These are phyloP conservation scores for Phlebiopsis flavidoalba DNA, from an alignment of 768 basidiomycete genomes.

Conservation along the genomic window DNA sequence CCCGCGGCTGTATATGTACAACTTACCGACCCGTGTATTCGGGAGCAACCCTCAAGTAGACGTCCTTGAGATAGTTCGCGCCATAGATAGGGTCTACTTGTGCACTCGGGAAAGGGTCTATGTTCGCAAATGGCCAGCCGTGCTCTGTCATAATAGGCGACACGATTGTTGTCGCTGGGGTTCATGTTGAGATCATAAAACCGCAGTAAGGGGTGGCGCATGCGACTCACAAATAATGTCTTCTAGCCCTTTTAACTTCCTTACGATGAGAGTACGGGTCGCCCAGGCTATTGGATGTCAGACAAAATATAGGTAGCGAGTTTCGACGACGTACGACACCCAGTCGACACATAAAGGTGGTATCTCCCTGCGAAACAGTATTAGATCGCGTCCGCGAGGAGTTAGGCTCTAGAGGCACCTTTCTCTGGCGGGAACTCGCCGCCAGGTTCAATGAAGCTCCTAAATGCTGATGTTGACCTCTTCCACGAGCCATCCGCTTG, in stretches of 20 bases:
- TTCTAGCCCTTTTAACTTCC: conserved; percentile 90
- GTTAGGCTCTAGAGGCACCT: conserved; percentile 35
- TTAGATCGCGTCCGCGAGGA: background rate
- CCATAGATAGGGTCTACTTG: conserved; percentile 72
- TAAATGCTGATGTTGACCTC: conserved; percentile 46
- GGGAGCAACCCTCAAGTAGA: conserved; percentile 76
- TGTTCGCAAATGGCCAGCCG: conserved; percentile 87
- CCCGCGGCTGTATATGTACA: background rate
- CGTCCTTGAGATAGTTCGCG: conserved; percentile 69
- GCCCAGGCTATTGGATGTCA: conserved; percentile 69
- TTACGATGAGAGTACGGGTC: conserved; percentile 78
- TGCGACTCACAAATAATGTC: conserved; percentile 63
- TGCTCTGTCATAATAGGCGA: conserved; percentile 80
- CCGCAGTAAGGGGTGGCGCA: conserved; percentile 27
- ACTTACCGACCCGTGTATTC: conserved; percentile 58
- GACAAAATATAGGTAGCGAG: no score
- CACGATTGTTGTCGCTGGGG: conserved; percentile 70
- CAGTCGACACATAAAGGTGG: conserved; percentile 84
- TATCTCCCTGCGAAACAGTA: conserved; percentile 59
- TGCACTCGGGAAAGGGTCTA: conserved; percentile 63
- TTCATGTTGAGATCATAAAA: conserved; percentile 56
- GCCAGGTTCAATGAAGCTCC: conserved; percentile 48
- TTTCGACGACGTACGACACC: conserved; percentile 61
- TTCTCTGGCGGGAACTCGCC: conserved; percentile 69
- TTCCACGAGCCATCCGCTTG: conserved; percentile 66